These are phyloP conservation scores for Pilatotrama ljubarskyi DNA, from an alignment of 768 basidiomycete species.

Conservation along the genomic window DNA sequence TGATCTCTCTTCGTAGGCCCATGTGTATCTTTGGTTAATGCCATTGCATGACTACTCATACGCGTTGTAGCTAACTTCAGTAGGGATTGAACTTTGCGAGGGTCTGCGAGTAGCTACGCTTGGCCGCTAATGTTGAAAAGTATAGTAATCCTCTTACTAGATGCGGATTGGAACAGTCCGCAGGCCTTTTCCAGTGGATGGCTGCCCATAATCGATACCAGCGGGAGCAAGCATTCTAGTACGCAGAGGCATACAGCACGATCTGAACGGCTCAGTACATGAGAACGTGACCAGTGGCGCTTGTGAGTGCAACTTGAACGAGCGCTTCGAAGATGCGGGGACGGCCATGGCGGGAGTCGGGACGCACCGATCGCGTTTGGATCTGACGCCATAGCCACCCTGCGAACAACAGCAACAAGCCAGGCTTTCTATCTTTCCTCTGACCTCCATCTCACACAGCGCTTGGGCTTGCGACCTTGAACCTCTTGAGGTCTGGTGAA, in stretches of 20 bases:
- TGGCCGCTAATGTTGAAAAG: slow-evolving; percentile 12
- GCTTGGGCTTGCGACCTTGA: neutral
- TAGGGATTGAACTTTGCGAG: too few relatives aligned
- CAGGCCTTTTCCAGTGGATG: too few relatives aligned
- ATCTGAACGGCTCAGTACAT: too few relatives aligned
- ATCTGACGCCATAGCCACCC: slow-evolving; percentile 1
- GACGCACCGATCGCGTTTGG: neutral
- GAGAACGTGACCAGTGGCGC: too few relatives aligned
- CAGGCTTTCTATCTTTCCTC: neutral
- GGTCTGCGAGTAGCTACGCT: neutral
- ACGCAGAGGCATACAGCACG: too few relatives aligned
- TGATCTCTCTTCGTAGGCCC: neutral
- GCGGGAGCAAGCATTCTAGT: too few relatives aligned
- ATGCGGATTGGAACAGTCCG: too few relatives aligned
- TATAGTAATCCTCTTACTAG: slow-evolving; percentile 7
- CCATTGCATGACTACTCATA: too few relatives aligned
- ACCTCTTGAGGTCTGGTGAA: neutral
- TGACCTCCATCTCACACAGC: neutral
- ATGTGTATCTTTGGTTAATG: too few relatives aligned
- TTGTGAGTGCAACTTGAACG: neutral
- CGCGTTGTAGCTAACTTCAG: too few relatives aligned
- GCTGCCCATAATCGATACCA: too few relatives aligned
- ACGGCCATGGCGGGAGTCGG: neutral
- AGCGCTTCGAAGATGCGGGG: neutral
- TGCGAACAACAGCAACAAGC: neutral